A percentile compares a stretch with the other conserved stretches of the same genome.
These are phyloP conservation scores for Hondaea fermentalgiana DNA, from an alignment of 108 stramenopile genomes.

Conservation along the genomic window DNA sequence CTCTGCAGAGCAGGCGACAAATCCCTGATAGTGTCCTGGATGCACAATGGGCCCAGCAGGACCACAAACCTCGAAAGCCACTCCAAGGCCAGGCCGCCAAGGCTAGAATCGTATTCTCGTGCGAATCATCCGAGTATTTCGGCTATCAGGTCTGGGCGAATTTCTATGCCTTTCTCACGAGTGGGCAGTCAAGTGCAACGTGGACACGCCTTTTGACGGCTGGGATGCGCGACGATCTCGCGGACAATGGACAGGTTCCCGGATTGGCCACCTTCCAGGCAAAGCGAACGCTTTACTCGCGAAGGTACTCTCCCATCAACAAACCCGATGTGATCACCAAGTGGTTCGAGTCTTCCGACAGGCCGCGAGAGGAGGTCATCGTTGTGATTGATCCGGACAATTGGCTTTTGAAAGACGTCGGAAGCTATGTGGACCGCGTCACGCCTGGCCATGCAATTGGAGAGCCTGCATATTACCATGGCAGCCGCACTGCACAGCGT, in stretches of 20 bases:
- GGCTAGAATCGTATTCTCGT: neutral
- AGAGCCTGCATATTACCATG: neutral
- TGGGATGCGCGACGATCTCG: neutral
- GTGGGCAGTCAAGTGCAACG: neutral
- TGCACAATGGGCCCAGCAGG: neutral
- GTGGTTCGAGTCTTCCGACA: neutral
- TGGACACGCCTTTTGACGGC: neutral
- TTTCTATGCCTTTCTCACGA: neutral
- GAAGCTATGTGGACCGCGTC: neutral
- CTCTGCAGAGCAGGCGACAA: neutral
- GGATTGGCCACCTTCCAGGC: constrained; percentile 6
- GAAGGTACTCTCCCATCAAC: neutral
- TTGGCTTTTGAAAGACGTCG: neutral
- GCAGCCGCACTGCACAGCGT: neutral
- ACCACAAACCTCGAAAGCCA: neutral
- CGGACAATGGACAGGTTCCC: neutral
- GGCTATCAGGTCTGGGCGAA: constrained; percentile 2
- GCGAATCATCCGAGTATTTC: neutral
- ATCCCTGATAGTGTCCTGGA: neutral
- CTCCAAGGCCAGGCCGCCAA: neutral
- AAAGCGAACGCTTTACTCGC: neutral
- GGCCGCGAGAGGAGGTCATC: neutral
- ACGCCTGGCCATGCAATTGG: neutral
- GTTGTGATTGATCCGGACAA: constrained; percentile 20
- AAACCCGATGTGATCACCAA: neutral